These are phyloP conservation scores for Aspergillus fijiensis DNA, from an alignment of 2,329 filamentous ascomycete species.

Conservation along the genomic window DNA sequence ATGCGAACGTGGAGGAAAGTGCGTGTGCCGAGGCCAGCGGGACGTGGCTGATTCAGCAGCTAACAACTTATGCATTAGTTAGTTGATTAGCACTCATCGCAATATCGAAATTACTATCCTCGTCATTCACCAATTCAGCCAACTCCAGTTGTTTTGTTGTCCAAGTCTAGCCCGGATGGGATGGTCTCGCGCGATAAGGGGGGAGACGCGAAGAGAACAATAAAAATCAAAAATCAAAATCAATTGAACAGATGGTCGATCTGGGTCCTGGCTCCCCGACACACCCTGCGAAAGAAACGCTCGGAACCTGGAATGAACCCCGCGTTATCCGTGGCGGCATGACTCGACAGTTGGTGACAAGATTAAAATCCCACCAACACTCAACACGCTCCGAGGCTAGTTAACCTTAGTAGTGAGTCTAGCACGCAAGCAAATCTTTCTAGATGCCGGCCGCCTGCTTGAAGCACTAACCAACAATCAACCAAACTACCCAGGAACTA, in stretches of 20 bases:
- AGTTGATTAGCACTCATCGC: background rate
- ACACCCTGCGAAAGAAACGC: background rate
- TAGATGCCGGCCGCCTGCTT: background rate
- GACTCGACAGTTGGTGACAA: background rate
- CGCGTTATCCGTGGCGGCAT: background rate
- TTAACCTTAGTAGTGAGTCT: background rate
- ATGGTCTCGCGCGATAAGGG: background rate
- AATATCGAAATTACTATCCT: background rate
- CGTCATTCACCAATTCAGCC: too few species aligned
- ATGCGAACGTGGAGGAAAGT: constrained; percentile 19
- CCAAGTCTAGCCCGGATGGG: background rate
- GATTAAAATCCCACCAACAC: background rate
- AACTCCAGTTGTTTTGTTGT: background rate
- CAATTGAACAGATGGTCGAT: background rate
- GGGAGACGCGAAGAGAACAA: background rate
- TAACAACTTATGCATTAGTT: too few species aligned
- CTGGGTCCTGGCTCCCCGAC: background rate
- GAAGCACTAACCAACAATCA: background rate
- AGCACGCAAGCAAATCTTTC: background rate
- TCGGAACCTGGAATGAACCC: background rate
- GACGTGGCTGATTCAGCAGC: constrained; percentile 2
- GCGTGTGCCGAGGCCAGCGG: constrained; percentile 13
- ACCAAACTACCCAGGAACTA: background rate
- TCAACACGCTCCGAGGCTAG: background rate
- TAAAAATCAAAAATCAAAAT: background rate